phyloP scores from a whole-genome alignment of 164 flowering plant genomes.

The Malania oleifera region DNA sequence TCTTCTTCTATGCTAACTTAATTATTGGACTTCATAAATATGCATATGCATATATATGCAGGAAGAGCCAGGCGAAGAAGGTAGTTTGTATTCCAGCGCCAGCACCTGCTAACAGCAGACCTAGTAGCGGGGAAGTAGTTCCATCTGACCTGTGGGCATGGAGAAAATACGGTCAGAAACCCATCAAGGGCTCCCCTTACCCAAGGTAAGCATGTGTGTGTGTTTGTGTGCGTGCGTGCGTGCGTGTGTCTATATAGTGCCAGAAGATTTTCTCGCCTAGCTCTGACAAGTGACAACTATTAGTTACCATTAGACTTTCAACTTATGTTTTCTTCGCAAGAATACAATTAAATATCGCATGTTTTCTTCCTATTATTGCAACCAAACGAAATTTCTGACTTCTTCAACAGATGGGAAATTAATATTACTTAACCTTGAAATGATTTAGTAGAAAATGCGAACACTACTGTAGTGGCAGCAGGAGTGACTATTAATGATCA shows the following conservation, averaged over 20 bases:
- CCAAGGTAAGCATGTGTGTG: constrained; percentile 52
- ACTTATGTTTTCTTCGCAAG: neutral
- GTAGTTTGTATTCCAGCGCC: constrained; percentile 95
- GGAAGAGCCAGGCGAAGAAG: constrained; percentile 88
- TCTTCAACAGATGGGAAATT: neutral
- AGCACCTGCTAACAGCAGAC: constrained; percentile 69
- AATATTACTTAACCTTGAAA: too few relatives aligned
- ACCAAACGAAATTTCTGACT: neutral
- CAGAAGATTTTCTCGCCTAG: too few relatives aligned
- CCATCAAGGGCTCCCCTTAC: constrained; percentile 97
- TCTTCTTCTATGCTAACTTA: too few relatives aligned
- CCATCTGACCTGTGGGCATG: constrained; percentile 98
- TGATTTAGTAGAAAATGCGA: too few relatives aligned
- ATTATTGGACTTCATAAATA: too few relatives aligned
- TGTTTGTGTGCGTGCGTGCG: too few relatives aligned
- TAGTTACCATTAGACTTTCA: too few relatives aligned
- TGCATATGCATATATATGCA: constrained; percentile 21
- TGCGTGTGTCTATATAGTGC: too few relatives aligned
- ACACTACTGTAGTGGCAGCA: too few relatives aligned
- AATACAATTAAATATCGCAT: neutral
- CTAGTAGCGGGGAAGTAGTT: constrained; percentile 71
- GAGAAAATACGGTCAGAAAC: constrained; percentile 97
- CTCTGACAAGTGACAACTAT: too few relatives aligned
- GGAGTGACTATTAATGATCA: too few relatives aligned
- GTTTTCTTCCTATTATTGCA: neutral